A percentile compares a stretch with the other conserved stretches of the same genome.
Conservation (phyloP, 345 rosid genomes). For the Populus ilicifolia region DNA sequence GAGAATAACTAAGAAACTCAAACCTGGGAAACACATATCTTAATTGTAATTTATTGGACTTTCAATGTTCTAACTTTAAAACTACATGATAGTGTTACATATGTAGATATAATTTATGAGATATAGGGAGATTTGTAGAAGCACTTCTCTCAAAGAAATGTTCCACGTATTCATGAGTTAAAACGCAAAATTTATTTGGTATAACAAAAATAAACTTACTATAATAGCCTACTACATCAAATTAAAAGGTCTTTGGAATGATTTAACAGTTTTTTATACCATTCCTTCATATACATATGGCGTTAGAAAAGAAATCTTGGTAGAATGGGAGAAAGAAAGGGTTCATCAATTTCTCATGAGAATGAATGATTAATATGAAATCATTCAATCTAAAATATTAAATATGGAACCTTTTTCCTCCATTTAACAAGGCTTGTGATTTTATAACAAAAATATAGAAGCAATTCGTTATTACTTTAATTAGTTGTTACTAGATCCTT, state of each 20-base stretch:
- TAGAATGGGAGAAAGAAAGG: background rate
- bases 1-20: background rate
- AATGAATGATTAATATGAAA: background rate
- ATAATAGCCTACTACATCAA: background rate
- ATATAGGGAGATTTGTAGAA: background rate
- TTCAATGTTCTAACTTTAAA: background rate
- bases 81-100: background rate
- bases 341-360: slow-evolving; percentile 1
- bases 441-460: background rate
- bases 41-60: background rate
- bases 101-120: background rate
- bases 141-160: background rate
- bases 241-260: background rate
- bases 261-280: background rate
- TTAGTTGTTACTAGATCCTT: background rate
- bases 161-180: background rate
- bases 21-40: background rate
- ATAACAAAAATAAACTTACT: background rate
- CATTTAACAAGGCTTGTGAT: background rate
- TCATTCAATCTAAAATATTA: background rate
- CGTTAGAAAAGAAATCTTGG: background rate
- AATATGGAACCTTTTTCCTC: background rate
- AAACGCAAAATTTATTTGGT: background rate
- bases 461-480: background rate
- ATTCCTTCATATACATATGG: background rate